Evolutionary conservation across 2,329 filamentous ascomycete species (phyloP).

Genomic region (Fusarium euwallaceae): DNA sequence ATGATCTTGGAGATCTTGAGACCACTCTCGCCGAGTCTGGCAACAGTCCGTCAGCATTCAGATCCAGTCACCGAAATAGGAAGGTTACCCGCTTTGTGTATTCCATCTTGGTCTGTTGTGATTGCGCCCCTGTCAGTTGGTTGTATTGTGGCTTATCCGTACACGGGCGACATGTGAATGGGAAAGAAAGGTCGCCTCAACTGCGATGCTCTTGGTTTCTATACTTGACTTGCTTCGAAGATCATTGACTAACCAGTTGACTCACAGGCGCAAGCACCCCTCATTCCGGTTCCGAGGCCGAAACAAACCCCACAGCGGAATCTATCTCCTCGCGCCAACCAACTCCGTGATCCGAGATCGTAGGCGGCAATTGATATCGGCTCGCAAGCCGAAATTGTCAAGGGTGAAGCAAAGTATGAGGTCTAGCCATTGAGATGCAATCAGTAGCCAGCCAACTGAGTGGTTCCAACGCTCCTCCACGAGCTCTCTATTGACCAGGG

Average conservation of each 20-base stretch:
- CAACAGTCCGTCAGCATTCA: slow-evolving; percentile 19
- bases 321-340: background rate
- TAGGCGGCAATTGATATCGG: slow-evolving; percentile 6
- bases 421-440: background rate
- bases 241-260: slow-evolving; percentile 1
- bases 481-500: background rate
- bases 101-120: slow-evolving; percentile 30
- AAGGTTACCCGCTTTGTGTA: slow-evolving; percentile 31
- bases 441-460: background rate
- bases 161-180: background rate
- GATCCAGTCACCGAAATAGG: slow-evolving; percentile 7
- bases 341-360: background rate
- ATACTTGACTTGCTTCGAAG: background rate
- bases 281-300: slow-evolving; percentile 1
- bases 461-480: background rate
- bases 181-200: background rate
- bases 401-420: background rate
- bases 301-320: slow-evolving; percentile 4
- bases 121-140: slow-evolving; percentile 7
- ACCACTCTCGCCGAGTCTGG: slow-evolving; percentile 54
- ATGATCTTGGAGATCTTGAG: slow-evolving; percentile 58
- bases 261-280: background rate
- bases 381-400: background rate
- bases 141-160: background rate
- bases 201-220: background rate